A percentile compares a stretch with the other conserved stretches of the same genome.
Evolutionary conservation across 2,329 filamentous ascomycete species (phyloP).

Genomic region (Fusarium sublunatum): DNA sequence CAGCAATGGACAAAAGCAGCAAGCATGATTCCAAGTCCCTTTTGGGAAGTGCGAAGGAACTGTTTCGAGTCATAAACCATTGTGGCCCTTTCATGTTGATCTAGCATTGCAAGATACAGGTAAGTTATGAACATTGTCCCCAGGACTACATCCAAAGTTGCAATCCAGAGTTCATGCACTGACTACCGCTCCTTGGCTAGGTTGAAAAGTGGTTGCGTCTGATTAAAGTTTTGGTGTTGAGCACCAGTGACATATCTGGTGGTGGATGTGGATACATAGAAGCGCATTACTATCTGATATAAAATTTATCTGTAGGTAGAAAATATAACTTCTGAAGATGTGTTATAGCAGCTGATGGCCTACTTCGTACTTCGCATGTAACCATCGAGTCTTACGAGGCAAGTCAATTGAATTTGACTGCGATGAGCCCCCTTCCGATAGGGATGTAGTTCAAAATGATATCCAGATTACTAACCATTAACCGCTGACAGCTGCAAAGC

Average conservation of each 20-base stretch:
- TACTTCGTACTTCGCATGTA: too few relatives aligned
- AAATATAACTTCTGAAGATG: too few relatives aligned
- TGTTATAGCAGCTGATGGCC: too few relatives aligned
- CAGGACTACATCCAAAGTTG: not conserved
- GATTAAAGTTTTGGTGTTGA: not conserved
- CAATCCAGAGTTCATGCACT: not conserved
- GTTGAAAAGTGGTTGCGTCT: not conserved
- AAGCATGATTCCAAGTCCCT: not conserved
- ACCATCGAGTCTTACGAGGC: too few relatives aligned
- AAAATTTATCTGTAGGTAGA: too few relatives aligned
- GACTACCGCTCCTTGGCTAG: not conserved
- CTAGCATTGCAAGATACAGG: not conserved
- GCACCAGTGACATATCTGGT: too few relatives aligned
- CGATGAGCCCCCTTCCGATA: not conserved
- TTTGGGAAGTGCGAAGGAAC: too few relatives aligned
- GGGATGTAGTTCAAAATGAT: not conserved
- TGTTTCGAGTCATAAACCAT: not conserved
- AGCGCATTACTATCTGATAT: too few relatives aligned
- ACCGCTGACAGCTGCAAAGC: not conserved
- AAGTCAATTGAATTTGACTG: too few relatives aligned
- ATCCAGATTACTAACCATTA: not conserved
- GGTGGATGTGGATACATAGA: not conserved
- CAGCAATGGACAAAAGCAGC: not conserved
- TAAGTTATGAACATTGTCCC: not conserved
- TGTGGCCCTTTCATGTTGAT: not conserved